Evolutionary conservation across 192 early-diverging fungal species (phyloP).

Genomic region (Obelidium mucronatum): DNA sequence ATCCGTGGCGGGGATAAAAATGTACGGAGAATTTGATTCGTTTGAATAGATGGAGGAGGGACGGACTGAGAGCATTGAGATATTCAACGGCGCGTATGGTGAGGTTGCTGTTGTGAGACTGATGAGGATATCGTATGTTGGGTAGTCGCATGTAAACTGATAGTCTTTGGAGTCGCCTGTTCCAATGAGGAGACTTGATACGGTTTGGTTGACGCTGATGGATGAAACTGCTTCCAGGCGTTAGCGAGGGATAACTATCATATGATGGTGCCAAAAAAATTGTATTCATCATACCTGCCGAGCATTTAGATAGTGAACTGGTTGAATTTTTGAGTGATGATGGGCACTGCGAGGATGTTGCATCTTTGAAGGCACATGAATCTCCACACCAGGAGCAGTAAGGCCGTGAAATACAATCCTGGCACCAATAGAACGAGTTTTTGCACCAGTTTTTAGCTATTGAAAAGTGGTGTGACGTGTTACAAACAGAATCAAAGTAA

Average conservation of each 20-base stretch:
- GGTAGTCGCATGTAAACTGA: background rate
- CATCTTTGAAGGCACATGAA: constrained; percentile 17
- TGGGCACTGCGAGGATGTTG: too few relatives aligned
- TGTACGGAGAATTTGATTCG: background rate
- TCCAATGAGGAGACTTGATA: background rate
- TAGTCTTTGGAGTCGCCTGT: background rate
- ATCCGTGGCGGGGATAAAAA: constrained; percentile 5
- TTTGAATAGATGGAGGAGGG: background rate
- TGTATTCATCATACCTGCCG: too few relatives aligned
- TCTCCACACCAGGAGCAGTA: constrained; percentile 30
- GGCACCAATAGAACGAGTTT: constrained; percentile 17
- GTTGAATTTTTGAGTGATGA: too few relatives aligned
- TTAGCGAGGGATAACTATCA: too few relatives aligned
- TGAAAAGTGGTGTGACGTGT: background rate
- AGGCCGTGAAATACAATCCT: constrained; percentile 7
- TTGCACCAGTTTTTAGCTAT: constrained; percentile 27
- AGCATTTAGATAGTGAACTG: too few relatives aligned
- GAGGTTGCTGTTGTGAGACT: background rate
- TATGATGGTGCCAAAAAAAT: too few relatives aligned
- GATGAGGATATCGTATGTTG: constrained; percentile 2
- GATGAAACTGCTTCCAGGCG: too few relatives aligned
- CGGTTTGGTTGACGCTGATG: background rate
- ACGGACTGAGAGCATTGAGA: background rate
- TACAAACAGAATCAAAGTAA: background rate
- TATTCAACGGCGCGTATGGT: background rate